These are phyloP conservation scores for Beauveria varroae DNA, from an alignment of 2,329 filamentous ascomycete species.

Conservation along the genomic window DNA sequence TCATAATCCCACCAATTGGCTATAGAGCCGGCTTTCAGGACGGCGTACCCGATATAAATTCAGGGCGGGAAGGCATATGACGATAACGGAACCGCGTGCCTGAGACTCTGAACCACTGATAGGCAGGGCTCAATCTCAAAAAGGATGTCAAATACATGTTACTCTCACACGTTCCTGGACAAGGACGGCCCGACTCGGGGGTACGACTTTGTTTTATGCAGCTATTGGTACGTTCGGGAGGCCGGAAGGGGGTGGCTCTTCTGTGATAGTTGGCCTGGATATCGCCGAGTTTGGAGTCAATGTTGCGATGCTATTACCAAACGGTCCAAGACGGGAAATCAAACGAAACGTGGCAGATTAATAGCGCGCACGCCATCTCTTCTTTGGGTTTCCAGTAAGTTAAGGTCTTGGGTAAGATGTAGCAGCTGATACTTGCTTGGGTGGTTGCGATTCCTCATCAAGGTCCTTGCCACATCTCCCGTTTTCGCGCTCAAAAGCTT, in stretches of 20 bases:
- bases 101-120: not conserved
- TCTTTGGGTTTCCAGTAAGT: no score
- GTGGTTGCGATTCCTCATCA: no score
- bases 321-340: not conserved
- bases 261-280: not conserved
- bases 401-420: no score
- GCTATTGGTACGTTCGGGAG: not conserved
- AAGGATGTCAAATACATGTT: not conserved
- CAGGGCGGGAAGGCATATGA: not conserved
- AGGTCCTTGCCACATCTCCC: no score
- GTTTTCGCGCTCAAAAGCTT: no score
- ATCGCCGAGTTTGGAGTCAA: not conserved
- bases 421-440: no score
- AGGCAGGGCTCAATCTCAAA: not conserved
- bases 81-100: not conserved
- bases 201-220: not conserved
- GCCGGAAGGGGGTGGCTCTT: not conserved
- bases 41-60: not conserved
- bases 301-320: conserved; percentile 6
- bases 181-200: not conserved
- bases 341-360: no score
- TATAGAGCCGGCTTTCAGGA: not conserved
- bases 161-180: not conserved
- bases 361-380: no score
- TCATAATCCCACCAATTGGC: conserved; percentile 6